phyloP scores from a whole-genome alignment of 129 eudicot species.

The Lactuca saligna region DNA sequence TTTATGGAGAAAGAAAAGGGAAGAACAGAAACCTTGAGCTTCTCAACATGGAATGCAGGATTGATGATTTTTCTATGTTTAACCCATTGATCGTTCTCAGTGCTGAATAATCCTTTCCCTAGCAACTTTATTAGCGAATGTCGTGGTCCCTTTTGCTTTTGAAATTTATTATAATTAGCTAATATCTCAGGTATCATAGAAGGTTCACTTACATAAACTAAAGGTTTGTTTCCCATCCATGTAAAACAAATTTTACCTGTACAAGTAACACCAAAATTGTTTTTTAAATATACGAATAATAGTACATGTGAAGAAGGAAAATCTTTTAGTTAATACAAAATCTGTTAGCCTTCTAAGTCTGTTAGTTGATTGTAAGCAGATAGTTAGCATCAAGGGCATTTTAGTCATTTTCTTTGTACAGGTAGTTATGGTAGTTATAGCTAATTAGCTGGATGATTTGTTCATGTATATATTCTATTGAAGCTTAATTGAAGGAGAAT shows the following conservation, averaged over 20 bases:
- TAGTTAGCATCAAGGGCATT: too few relatives aligned
- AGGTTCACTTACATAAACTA: background rate
- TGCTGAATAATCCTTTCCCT: background rate
- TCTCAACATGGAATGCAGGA: background rate
- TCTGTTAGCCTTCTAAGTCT: too few relatives aligned
- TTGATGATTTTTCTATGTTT: background rate
- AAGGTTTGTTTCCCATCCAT: conserved; percentile 7
- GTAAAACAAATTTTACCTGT: conserved; percentile 6
- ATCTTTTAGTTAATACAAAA: too few relatives aligned
- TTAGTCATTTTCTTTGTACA: too few relatives aligned
- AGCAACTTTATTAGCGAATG: conserved; percentile 3
- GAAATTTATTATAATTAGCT: conserved; percentile 1
- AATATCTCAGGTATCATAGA: conserved; percentile 6
- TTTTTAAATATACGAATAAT: background rate
- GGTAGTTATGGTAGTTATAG: too few relatives aligned
- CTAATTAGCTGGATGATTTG: too few relatives aligned
- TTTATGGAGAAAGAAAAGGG: background rate
- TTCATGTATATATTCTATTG: too few relatives aligned
- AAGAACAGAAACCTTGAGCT: background rate
- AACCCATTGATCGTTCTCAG: conserved; percentile 9
- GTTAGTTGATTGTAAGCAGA: too few relatives aligned
- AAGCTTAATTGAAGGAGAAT: too few relatives aligned
- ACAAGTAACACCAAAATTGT: background rate
- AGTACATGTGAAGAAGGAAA: too few relatives aligned
- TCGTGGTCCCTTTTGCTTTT: conserved; percentile 10